Evolutionary conservation across 805 yeast species (phyloP), one percentile per base, ranked within the genome.

Genomic region (Candida krabiensis): DNA sequence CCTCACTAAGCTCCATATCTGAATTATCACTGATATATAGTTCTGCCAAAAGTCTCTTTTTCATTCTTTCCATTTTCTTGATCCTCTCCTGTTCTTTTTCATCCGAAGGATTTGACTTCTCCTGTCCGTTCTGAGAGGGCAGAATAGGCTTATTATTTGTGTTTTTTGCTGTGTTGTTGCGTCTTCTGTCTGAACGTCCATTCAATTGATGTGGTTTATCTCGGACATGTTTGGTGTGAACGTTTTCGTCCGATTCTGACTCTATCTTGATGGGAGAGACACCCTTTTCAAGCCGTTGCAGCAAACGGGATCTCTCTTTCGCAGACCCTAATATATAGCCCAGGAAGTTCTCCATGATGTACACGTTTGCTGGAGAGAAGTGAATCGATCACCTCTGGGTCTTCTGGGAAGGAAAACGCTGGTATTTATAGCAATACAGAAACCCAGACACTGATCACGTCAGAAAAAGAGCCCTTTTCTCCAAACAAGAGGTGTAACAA

Each of bases 21-120:
- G 54, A 52, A 29, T 49, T 48, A 36, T 55, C 60, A 19, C 53
- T 45, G 38, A 53, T 49, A 31, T 52, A 51, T 15, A 55, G 33
- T 14, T 53, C 50, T n/a, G 43, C 38, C 25, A 47, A 30, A 22
- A 55, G 29, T 12, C 54, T 25, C 31, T 50, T 43, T 29, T 41
- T 40, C 13, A 40, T 34, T 3, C 52, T 32, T 29, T 44, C 41
- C 14, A 21, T 37, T 33, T 37, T 44, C 17, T 12, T 22, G 11
- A n/a, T n/a, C 15, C 19, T 35, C n/a, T 27, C 37, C 12, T 19
- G 19, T n/a, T 41, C 45, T 9, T 14, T 23, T 9, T 15, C 14
- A 7, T n/a, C 26, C 5, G 16, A 6, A 11, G 12, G 9, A 8
- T 17, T 22, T 19, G 11, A 14, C 24, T 7, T 14, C 34, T 6